Evolutionary conservation across 2,329 filamentous ascomycete genomes (phyloP).

Genomic region (Cadophora malorum): DNA sequence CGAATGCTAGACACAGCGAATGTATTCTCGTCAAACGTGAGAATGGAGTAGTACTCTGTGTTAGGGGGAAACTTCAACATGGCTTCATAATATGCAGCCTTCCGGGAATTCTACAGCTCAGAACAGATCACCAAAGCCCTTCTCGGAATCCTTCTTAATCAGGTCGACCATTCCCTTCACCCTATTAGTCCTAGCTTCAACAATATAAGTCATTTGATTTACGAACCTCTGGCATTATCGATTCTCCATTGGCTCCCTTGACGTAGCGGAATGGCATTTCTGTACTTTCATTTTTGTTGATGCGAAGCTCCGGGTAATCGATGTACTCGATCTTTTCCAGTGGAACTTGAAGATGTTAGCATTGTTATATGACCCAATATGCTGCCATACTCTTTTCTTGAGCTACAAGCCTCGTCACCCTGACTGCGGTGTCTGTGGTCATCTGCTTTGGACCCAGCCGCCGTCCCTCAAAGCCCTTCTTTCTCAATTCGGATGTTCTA

Average conservation of each 20-base stretch:
- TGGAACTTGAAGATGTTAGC: constrained; percentile 60
- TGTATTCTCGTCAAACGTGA: not conserved
- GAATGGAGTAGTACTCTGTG: not conserved
- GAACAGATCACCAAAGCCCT: constrained; percentile 85
- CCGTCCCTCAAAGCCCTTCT: constrained; percentile 89
- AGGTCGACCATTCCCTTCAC: constrained; percentile 85
- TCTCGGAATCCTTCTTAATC: constrained; percentile 92
- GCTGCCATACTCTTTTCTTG: constrained; percentile 76
- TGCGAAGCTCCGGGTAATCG: constrained; percentile 87
- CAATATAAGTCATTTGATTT: not conserved
- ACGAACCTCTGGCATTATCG: constrained; percentile 87
- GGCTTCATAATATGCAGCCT: not conserved
- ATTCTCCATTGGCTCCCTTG: constrained; percentile 72
- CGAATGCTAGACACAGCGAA: not conserved
- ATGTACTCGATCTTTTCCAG: constrained; percentile 82
- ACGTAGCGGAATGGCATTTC: constrained; percentile 99
- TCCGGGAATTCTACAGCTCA: constrained; percentile 46
- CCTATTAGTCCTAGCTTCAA: constrained; percentile 33
- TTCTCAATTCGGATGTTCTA: constrained; percentile 91
- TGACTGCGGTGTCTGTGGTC: constrained; percentile 97
- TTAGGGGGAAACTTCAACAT: not conserved
- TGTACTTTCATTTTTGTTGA: constrained; percentile 91
- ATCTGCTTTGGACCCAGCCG: constrained; percentile 92
- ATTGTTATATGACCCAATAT: not conserved
- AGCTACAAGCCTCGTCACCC: constrained; percentile 88